Evolutionary conservation across 2,329 filamentous ascomycete species (phyloP).

Genomic region (Leptoxyphium fumago): DNA sequence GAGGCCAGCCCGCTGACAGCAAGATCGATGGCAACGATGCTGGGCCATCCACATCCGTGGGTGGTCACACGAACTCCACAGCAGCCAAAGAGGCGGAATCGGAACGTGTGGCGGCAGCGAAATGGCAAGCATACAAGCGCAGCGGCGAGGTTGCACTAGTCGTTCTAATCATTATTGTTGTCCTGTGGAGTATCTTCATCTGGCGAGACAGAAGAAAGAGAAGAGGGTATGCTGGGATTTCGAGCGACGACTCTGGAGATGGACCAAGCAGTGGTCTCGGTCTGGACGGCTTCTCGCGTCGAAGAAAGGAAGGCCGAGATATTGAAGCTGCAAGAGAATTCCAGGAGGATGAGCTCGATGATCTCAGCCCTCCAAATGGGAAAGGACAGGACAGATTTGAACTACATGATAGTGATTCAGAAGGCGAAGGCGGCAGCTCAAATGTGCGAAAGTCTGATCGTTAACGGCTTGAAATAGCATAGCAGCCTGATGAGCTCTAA

Average conservation of each 20-base stretch:
- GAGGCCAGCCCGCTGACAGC: constrained; percentile 63
- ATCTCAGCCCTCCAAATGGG: constrained; percentile 21
- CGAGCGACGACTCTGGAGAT: constrained; percentile 20
- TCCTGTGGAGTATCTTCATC: constrained; percentile 58
- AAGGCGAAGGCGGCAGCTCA: neutral
- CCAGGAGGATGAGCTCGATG: constrained; percentile 70
- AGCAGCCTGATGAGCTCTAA: too few species aligned
- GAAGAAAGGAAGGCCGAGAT: constrained; percentile 29
- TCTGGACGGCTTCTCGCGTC: constrained; percentile 16
- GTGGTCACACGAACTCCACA: constrained; percentile 52
- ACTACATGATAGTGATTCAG: constrained; percentile 2
- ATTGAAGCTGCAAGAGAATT: constrained; percentile 55
- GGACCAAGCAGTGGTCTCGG: constrained; percentile 31
- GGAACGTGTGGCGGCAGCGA: constrained; percentile 64
- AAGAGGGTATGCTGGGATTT: constrained; percentile 31
- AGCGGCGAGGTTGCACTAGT: constrained; percentile 76
- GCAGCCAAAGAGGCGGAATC: constrained; percentile 51
- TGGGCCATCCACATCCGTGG: constrained; percentile 3
- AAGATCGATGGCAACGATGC: constrained; percentile 63
- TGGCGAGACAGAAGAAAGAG: constrained; percentile 39
- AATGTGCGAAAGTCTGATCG: neutral
- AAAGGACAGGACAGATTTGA: constrained; percentile 3
- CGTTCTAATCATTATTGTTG: constrained; percentile 60
- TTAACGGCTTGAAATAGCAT: too few species aligned
- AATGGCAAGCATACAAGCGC: constrained; percentile 78